These are phyloP conservation scores for Fonsecaea pedrosoi DNA, from an alignment of 2,329 filamentous ascomycete species.

Conservation along the genomic window DNA sequence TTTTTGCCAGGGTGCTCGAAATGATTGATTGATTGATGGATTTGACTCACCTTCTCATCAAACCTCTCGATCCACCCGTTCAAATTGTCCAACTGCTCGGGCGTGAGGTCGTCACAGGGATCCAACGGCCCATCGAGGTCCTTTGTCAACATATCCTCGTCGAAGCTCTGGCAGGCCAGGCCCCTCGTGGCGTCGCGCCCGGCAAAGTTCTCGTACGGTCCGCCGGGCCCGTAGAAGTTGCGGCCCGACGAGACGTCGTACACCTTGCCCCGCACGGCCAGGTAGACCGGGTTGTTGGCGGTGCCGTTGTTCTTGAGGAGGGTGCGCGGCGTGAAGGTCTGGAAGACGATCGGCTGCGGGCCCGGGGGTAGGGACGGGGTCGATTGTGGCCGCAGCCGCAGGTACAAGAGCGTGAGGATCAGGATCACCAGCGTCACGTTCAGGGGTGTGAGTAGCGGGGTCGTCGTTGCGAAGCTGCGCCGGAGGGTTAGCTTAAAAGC, in stretches of 20 bases:
- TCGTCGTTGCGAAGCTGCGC: slow-evolving; percentile 27
- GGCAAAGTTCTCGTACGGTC: slow-evolving; percentile 95
- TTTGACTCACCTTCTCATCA: slow-evolving; percentile 67
- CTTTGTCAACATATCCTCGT: slow-evolving; percentile 92
- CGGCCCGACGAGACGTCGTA: slow-evolving; percentile 87
- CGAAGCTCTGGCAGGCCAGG: slow-evolving; percentile 89
- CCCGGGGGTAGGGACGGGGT: slow-evolving; percentile 60
- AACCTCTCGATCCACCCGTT: slow-evolving; percentile 94
- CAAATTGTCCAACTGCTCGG: slow-evolving; percentile 81
- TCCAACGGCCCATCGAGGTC: slow-evolving; percentile 85
- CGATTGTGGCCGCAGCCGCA: slow-evolving; percentile 63
- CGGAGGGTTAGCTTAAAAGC: too few species aligned
- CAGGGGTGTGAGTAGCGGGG: slow-evolving; percentile 43
- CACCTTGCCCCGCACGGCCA: slow-evolving; percentile 87
- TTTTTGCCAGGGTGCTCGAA: too few species aligned
- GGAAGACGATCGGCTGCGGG: slow-evolving; percentile 77
- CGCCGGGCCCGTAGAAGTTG: slow-evolving; percentile 95
- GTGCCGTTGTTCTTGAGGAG: slow-evolving; percentile 86
- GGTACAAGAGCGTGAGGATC: slow-evolving; percentile 63
- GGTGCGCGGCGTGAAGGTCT: slow-evolving; percentile 80
- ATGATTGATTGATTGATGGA: too few species aligned
- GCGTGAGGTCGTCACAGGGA: slow-evolving; percentile 71
- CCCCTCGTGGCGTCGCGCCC: slow-evolving; percentile 89
- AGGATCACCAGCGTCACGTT: slow-evolving; percentile 67
- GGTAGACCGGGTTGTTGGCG: slow-evolving; percentile 76